A percentile compares a stretch with the other conserved stretches of the same genome.
Evolutionary conservation across 2,329 filamentous ascomycete species (phyloP).

Genomic region (Metarhizium guizhouense): DNA sequence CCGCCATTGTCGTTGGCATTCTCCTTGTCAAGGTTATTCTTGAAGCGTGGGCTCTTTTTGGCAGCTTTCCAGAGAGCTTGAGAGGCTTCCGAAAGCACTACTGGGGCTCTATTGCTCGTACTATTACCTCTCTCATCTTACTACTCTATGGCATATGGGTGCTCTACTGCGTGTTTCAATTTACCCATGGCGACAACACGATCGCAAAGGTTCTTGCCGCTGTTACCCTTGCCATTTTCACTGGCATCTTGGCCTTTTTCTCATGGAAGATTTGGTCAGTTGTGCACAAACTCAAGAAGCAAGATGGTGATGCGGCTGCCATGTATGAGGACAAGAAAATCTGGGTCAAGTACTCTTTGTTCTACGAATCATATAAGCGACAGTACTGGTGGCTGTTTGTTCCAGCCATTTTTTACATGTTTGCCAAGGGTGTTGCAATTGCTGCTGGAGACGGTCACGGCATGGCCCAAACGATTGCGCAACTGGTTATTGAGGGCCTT

Average conservation of each 20-base stretch:
- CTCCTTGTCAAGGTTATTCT: constrained; percentile 85
- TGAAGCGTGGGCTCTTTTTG: constrained; percentile 85
- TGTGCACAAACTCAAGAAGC: constrained; percentile 63
- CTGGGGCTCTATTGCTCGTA: constrained; percentile 84
- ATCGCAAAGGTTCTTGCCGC: constrained; percentile 77
- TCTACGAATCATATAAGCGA: constrained; percentile 94
- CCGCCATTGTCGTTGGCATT: constrained; percentile 74
- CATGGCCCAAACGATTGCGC: constrained; percentile 67
- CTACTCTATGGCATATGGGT: constrained; percentile 93
- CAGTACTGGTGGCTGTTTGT: constrained; percentile 97
- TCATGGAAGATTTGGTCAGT: constrained; percentile 72
- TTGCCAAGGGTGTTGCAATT: constrained; percentile 78
- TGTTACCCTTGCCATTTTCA: constrained; percentile 74
- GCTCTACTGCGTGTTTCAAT: constrained; percentile 92
- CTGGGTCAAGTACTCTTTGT: constrained; percentile 93
- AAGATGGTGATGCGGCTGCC: constrained; percentile 61
- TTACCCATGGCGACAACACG: constrained; percentile 90
- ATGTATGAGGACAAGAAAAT: constrained; percentile 84
- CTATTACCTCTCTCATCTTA: constrained; percentile 83
- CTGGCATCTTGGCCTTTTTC: constrained; percentile 72
- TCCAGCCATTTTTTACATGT: constrained; percentile 81
- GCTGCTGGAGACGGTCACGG: constrained; percentile 81
- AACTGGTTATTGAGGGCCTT: constrained; percentile 71
- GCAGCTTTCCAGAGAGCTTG: constrained; percentile 71
- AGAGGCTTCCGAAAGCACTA: constrained; percentile 88